Conservation (phyloP, 306 rosid genomes). For the Casuarina equisetifolia region DNA sequence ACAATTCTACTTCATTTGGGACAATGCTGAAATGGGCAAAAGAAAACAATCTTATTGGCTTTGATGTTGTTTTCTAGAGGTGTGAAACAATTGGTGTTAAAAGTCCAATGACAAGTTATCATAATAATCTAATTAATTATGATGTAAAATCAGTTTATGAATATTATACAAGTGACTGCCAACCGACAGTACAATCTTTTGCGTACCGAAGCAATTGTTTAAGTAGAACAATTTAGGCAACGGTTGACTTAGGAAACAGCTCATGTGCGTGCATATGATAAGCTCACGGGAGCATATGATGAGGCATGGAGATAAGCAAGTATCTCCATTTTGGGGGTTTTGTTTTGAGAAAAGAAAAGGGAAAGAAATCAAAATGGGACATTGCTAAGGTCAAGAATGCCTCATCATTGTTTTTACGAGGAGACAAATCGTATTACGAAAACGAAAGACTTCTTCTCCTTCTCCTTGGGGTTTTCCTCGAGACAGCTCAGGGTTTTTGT, state of each 20-base stretch:
- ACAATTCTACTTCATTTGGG: too few species aligned
- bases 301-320: background rate
- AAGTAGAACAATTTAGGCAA: constrained; percentile 2
- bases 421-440: constrained; percentile 20
- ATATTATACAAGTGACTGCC: background rate
- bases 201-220: background rate
- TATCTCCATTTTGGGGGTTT: background rate
- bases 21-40: too few species aligned
- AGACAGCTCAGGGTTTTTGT: background rate
- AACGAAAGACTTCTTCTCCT: constrained; percentile 13
- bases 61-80: too few species aligned
- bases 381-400: constrained; percentile 28
- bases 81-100: too few species aligned
- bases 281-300: constrained; percentile 14
- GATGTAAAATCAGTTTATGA: too few species aligned
- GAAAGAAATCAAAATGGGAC: background rate
- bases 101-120: too few species aligned
- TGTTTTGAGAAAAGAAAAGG: too few species aligned
- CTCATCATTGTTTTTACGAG: constrained; percentile 20
- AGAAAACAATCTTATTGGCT: too few species aligned
- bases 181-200: background rate
- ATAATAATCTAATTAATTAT: too few species aligned
- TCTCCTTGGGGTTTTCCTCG: constrained; percentile 19
- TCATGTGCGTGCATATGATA: constrained; percentile 12
- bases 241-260: constrained; percentile 5